Conservation (phyloP, 352 stramenopile genomes). For the Elongisporangium anandrum region DNA sequence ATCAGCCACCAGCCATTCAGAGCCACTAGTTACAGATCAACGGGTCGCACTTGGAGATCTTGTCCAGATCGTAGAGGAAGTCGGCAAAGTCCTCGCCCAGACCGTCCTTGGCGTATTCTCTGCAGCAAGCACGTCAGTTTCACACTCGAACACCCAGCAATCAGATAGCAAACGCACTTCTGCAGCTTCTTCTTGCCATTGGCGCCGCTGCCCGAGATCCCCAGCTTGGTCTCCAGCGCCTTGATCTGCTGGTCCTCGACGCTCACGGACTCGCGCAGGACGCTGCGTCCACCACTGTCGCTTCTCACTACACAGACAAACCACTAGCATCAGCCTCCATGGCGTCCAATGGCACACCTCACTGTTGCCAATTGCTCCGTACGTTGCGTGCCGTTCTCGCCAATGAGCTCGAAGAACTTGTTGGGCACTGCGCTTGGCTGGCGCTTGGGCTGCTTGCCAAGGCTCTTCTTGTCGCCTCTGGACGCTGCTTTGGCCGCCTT, state of each 20-base stretch:
- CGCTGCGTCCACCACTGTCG: not conserved
- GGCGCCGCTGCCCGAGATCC: slow-evolving; percentile 24
- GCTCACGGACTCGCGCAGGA: slow-evolving; percentile 22
- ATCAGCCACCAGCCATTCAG: slow-evolving; percentile 1
- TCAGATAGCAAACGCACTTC: slow-evolving; percentile 27
- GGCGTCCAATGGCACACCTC: not conserved
- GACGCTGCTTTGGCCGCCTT: slow-evolving; percentile 5
- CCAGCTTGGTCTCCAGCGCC: slow-evolving; percentile 67
- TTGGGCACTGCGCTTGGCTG: slow-evolving; percentile 21
- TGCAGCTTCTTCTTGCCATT: slow-evolving; percentile 63
- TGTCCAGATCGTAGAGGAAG: slow-evolving; percentile 66
- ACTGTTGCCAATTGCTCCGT: not conserved
- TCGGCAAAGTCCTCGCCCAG: slow-evolving; percentile 79
- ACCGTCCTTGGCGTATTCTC: slow-evolving; percentile 76
- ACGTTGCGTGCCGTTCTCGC: slow-evolving; percentile 34
- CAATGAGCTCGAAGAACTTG: slow-evolving; percentile 77
- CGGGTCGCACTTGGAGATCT: slow-evolving; percentile 57
- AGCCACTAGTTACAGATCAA: not conserved
- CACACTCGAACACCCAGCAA: not conserved
- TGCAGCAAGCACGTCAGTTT: slow-evolving; percentile 15
- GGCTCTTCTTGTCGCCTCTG: slow-evolving; percentile 4
- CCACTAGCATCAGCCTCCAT: not conserved
- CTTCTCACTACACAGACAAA: not conserved
- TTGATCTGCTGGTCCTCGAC: slow-evolving; percentile 64
- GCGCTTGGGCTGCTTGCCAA: slow-evolving; percentile 5